Base-by-base conservation (phyloP, 345 rosid genomes). In the Cochlearia excelsa region DNA sequence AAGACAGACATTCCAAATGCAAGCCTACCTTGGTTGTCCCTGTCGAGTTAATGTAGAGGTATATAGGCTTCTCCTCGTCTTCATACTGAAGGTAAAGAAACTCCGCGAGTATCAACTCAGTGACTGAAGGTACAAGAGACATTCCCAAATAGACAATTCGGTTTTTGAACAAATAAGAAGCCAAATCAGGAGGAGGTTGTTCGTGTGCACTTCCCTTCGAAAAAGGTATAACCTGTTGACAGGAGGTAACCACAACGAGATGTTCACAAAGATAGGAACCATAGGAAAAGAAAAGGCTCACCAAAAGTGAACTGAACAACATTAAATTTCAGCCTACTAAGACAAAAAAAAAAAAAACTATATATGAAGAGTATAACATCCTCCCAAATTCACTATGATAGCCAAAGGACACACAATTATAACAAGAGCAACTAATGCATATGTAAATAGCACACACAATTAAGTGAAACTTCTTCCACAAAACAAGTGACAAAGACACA, bases 121-220 rank as follows among this genome's bases (percentile, higher is more conserved):
- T 86, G 46, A 88, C 97, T 35, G 88, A 77, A 60, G 99, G 99
- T 72, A 88, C 86, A 67, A 88, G 93, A 60, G 89, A 81, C 97
- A 88, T 86, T 61, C 97, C 99, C 84, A 93, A 70, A 77, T 93
- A 93, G 30, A 93, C 91, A 67, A 93, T 93, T 39, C 94, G 74
- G 45, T 85, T 81, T 71, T 84, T 84, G 76, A 73, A 83, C 68
- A 93, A 67, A 75, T 86, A 86, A 2, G 96, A 88, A 23, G 96
- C 90, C 56, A 92, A 72, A 75, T 88, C 95, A 9, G 96, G 96
- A 42, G 98, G 96, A 63, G 98, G 96, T 70, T 86, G 95, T 74
- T 83, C 95, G 74, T 79, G 81, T 7, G 88, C 87, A 80, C 80
- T 78, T 72, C 89, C 93, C 52, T 75, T 72, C 8, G 82, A 64